Base-by-base conservation (phyloP, 768 basidiomycete species). In the Suillus tomentosus region DNA sequence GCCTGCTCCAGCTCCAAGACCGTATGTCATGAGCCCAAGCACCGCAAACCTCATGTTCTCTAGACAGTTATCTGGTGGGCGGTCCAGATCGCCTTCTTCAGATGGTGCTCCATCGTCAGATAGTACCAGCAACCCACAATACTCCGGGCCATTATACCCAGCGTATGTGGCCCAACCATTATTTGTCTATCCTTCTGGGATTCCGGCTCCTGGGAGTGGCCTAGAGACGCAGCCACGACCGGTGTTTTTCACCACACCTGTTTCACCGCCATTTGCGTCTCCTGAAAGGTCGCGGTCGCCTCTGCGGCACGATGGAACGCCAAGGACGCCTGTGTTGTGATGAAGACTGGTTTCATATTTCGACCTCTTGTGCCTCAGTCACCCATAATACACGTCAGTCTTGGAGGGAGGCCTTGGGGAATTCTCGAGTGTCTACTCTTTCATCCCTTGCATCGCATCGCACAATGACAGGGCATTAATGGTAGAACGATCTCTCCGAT, bases 21-120 rank as follows among this genome's bases (percentile, higher is more conserved):
- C 76, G 6, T 77, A 73, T 14, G 68, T 75, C 45, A 69, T 77
- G 15, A 74, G 74, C 3, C 74, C 74, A 17, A 75, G 71, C 50
- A 17, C 24, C 40, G 70, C 72, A 4, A 76, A 75, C 22, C 36
- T 75, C 19, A 27, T 77, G 39, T 76, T 77, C 55, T 31, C 74
- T 22, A 71, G 72, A 8, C 72, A 61, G 0, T 9, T 43, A 15
- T 59, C 65, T 4, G 64, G 50, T 6, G 63, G 48, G 39, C 62
- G 71, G 3, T 75, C 73, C 1, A 66, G 73, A 2, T 77, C 74
- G 13, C 76, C 75, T 3, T 73, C 76, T 1, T 69, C 70, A n/a
- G 75, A 76, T 4, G 72, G 74, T 2, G 58, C 71, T 0, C 70
- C 70, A 4, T 76, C 74, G 24, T 68, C 71, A 3, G 74, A 75